Percentiles rank a stretch among this genome's conserved stretches.
phyloP scores from a whole-genome alignment of 768 basidiomycete genomes.

The Candolleomyces efflorescens region DNA sequence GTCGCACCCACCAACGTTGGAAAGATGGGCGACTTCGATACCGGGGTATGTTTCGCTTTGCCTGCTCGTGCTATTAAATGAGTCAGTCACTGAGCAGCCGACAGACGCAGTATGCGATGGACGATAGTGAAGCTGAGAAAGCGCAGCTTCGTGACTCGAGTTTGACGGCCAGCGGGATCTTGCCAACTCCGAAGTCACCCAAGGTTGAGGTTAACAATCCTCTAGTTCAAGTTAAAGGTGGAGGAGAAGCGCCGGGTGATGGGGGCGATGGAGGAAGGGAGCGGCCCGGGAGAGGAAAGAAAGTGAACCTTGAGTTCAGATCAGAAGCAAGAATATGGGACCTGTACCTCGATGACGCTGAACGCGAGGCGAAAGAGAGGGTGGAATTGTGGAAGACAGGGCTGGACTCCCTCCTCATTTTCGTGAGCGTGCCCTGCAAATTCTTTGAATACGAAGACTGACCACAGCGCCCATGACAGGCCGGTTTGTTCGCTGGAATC shows the following conservation, averaged over 20 bases:
- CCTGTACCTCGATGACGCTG: background rate
- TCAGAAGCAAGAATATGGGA: background rate
- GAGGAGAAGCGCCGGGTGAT: background rate
- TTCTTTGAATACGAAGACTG: background rate
- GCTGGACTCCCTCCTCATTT: slow-evolving; percentile 5
- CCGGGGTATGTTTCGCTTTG: background rate
- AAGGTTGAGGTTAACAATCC: background rate
- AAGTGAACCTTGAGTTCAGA: background rate
- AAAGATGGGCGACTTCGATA: background rate
- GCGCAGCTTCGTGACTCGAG: background rate
- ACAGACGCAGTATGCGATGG: background rate
- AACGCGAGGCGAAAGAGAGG: background rate
- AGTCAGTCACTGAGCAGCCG: background rate
- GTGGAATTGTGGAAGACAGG: background rate
- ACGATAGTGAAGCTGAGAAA: background rate
- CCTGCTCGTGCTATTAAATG: background rate
- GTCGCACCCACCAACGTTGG: too few species aligned
- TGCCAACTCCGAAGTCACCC: background rate
- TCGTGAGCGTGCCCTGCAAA: background rate
- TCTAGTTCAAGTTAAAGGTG: background rate
- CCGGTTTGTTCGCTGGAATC: slow-evolving; percentile 15
- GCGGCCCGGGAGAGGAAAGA: background rate
- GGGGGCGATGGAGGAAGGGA: background rate
- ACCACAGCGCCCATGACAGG: background rate
- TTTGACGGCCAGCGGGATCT: background rate